Evolutionary conservation across 2,329 filamentous ascomycete genomes (phyloP).

Genomic region (Simplicillium sp.): DNA sequence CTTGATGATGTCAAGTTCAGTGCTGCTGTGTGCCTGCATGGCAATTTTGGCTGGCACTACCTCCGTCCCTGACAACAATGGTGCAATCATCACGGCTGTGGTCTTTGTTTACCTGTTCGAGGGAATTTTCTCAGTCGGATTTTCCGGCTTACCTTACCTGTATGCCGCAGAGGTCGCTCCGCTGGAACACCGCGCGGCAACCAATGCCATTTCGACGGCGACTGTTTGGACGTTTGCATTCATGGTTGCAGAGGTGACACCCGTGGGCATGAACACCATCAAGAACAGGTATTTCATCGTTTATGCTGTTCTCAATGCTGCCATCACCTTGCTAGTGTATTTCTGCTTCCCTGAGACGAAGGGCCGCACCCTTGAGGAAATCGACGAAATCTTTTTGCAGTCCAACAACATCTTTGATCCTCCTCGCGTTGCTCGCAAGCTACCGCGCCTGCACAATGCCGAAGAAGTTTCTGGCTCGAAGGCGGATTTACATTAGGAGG

Average conservation of each 20-base stretch:
- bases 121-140: conserved; percentile 56
- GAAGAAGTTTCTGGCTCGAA: too few relatives aligned
- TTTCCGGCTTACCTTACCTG: conserved; percentile 53
- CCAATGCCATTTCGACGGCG: conserved; percentile 42
- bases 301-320: conserved; percentile 32
- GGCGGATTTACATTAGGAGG: too few relatives aligned
- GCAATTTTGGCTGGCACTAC: conserved; percentile 16
- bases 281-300: conserved; percentile 39
- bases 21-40: conserved; percentile 17
- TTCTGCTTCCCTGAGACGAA: conserved; percentile 18
- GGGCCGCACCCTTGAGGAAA: conserved; percentile 18
- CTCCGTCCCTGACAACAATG: conserved; percentile 12
- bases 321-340: conserved; percentile 31
- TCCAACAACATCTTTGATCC: conserved; percentile 6
- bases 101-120: conserved; percentile 58
- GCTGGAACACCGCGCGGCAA: conserved; percentile 32
- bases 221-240: conserved; percentile 27
- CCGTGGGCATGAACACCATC: conserved; percentile 50
- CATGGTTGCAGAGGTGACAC: conserved; percentile 51
- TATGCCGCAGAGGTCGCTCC: conserved; percentile 45
- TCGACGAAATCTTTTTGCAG: conserved; percentile 15
- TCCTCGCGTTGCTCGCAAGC: conserved; percentile 1
- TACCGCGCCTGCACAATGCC: not conserved
- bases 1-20: conserved; percentile 9
- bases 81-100: conserved; percentile 13